Evolutionary conservation across 108 stramenopile genomes (phyloP).

Genomic region (Schizochytrium sp.): DNA sequence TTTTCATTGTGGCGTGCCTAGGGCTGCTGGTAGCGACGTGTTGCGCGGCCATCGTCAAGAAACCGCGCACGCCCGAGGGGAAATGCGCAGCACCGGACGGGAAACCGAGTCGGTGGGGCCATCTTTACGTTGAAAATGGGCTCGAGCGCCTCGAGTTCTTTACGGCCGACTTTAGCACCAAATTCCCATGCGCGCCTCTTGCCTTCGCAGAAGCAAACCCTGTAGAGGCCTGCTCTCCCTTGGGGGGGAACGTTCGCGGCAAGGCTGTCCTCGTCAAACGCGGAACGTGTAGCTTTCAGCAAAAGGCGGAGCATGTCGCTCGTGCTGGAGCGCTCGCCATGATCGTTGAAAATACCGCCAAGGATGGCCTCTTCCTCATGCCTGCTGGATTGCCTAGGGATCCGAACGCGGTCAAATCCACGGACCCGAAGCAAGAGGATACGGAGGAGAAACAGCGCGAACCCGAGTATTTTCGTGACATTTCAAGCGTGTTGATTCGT

Average conservation of each 20-base stretch:
- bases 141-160: not conserved
- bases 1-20: too few species aligned
- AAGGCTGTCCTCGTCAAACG: not conserved
- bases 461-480: not conserved
- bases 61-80: not conserved
- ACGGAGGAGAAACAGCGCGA: not conserved
- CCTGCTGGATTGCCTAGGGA: not conserved
- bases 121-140: not conserved
- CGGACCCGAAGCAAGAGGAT: not conserved
- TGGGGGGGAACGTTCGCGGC: not conserved
- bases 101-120: not conserved
- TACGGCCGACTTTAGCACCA: not conserved
- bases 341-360: not conserved
- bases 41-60: too few species aligned
- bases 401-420: not conserved
- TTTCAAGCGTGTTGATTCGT: not conserved
- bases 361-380: not conserved
- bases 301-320: not conserved
- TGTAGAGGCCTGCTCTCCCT: not conserved
- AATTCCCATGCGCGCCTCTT: not conserved
- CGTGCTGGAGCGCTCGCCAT: not conserved
- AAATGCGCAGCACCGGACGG: not conserved
- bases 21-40: too few species aligned
- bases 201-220: not conserved
- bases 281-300: not conserved